Conservation (phyloP, 306 rosid species). For the Abrus pulchellus region DNA sequence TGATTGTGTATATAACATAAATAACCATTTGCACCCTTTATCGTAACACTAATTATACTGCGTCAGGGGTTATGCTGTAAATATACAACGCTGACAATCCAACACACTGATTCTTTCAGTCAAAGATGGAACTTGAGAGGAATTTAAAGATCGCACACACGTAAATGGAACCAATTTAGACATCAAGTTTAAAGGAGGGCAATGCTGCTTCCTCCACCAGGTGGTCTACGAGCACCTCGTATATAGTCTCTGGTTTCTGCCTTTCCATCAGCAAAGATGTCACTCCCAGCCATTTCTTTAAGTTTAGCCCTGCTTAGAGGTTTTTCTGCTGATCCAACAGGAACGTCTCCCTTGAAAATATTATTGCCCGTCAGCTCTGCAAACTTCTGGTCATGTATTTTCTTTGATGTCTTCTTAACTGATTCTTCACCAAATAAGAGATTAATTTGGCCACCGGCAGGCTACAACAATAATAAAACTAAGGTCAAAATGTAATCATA, state of each 20-base stretch:
- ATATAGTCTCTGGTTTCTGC: constrained; percentile 67
- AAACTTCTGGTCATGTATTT: constrained; percentile 78
- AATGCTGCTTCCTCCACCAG: constrained; percentile 92
- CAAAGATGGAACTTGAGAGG: constrained; percentile 44
- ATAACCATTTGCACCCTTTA: constrained; percentile 35
- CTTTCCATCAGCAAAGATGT: constrained; percentile 89
- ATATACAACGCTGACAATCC: constrained; percentile 44
- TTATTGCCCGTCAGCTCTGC: constrained; percentile 83
- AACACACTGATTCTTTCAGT: constrained; percentile 41
- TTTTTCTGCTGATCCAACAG: constrained; percentile 74
- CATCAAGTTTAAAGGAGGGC: constrained; percentile 62
- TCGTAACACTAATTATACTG: constrained; percentile 40
- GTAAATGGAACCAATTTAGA: constrained; percentile 1
- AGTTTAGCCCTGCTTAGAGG: constrained; percentile 73
- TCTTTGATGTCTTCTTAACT: constrained; percentile 60
- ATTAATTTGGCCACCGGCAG: constrained; percentile 82
- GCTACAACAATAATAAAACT: constrained; percentile 51
- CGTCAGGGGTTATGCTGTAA: constrained; percentile 26
- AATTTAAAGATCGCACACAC: constrained; percentile 34
- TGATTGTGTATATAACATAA: constrained; percentile 30
- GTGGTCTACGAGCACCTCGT: constrained; percentile 81
- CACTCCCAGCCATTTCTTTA: constrained; percentile 88
- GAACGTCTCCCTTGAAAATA: constrained; percentile 74
- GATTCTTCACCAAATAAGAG: constrained; percentile 71
- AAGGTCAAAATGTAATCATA: constrained; percentile 33